Base-by-base conservation (phyloP, 2,329 filamentous ascomycete species). In the Colletotrichum navitas region DNA sequence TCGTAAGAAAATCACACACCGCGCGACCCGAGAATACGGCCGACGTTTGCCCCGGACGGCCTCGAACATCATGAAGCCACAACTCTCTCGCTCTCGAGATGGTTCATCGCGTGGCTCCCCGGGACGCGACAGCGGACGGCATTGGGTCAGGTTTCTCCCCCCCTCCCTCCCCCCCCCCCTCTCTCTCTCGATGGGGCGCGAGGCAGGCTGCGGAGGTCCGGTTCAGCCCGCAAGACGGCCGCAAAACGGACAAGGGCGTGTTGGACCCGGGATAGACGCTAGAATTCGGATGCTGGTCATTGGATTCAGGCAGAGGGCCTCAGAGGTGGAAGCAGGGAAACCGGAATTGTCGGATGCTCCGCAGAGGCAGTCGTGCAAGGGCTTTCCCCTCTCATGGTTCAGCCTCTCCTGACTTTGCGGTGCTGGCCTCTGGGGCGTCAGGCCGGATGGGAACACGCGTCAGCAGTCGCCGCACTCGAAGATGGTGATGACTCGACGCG, bases 241-340 rank as follows among this genome's bases (percentile, higher is more conserved):
- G 79, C 90, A 92, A 75, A 89, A 91, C 0, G 86, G 89, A 62
- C 90, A 92, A 0, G 51, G 1, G 8, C 10, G 90, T 77, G 2
- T 77, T 77, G 0, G 59, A 69, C 65, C 85, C 84, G 0, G 81
- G 80, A 74, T 92, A 89, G 56, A 77, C 75, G 6, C 79, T 80
- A 0, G 88, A 90, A 34, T 85, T 86, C 2, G 88, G 80, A 73
- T 92, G 89, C 88, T 91, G 36, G n/a, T n/a, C n/a, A n/a, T n/a
- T n/a, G n/a, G n/a, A n/a, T n/a, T n/a, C n/a, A n/a, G n/a, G n/a
- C n/a, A n/a, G n/a, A n/a, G n/a, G n/a, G n/a, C n/a, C n/a, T n/a
- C n/a, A 10, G 11, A 10, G 14, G 36, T 1, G 8, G 26, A 21
- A 29, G 24, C 14, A 24, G 16, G 32, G 39, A 7, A 12, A 11